Percentiles rank a stretch among this genome's conserved stretches.
phyloP scores from a whole-genome alignment of 805 yeast genomes.

The Suhomyces sp. region DNA sequence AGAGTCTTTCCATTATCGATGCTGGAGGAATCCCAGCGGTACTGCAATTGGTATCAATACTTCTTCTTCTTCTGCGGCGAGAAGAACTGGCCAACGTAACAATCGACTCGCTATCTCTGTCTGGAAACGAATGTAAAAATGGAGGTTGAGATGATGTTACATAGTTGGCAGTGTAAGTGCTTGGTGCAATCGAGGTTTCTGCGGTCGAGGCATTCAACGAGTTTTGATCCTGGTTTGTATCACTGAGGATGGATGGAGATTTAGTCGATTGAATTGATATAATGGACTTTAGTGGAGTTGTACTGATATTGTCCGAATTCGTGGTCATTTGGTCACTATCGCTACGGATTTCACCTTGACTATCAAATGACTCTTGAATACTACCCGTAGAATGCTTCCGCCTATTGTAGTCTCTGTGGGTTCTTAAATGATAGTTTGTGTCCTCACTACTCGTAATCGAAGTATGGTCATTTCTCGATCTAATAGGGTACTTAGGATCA shows the following conservation, averaged over 20 bases:
- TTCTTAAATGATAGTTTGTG: too few relatives aligned
- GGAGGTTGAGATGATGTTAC: constrained; percentile 5
- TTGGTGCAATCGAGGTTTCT: constrained; percentile 51
- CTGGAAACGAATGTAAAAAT: constrained; percentile 12
- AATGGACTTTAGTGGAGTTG: constrained; percentile 48
- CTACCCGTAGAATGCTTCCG: constrained; percentile 6
- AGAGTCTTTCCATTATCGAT: constrained; percentile 59
- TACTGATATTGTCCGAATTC: constrained; percentile 43
- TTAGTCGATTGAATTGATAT: constrained; percentile 41
- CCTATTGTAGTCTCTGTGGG: too few relatives aligned
- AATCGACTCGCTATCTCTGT: constrained; percentile 43
- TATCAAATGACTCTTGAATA: constrained; percentile 5
- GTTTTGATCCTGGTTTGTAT: constrained; percentile 24
- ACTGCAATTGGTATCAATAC: constrained; percentile 58
- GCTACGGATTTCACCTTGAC: constrained; percentile 7
- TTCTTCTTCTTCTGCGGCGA: constrained; percentile 38
- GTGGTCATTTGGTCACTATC: constrained; percentile 20
- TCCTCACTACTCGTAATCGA: too few relatives aligned
- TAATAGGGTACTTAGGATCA: too few relatives aligned
- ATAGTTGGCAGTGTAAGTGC: constrained; percentile 19
- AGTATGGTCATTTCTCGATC: too few relatives aligned
- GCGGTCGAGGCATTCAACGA: constrained; percentile 46
- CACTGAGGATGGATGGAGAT: constrained; percentile 40
- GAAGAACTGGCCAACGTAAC: constrained; percentile 44
- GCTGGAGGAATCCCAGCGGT: constrained; percentile 73